Percentiles rank a stretch among this genome's conserved stretches.
These are phyloP conservation scores for Hemerocallis citrina DNA, from an alignment of 106 monocot species.

Conservation along the genomic window DNA sequence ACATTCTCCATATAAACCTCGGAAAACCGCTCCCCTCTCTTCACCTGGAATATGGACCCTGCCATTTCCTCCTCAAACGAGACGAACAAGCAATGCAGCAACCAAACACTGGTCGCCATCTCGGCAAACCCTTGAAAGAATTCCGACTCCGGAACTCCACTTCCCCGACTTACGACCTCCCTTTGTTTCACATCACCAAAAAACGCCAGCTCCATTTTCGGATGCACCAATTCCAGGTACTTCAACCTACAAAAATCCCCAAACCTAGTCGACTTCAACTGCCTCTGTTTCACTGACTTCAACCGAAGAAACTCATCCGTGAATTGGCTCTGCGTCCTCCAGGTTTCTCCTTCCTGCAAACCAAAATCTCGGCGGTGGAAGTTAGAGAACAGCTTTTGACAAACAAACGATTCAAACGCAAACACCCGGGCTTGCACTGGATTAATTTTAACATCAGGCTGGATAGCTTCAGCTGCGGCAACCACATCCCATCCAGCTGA, in stretches of 20 bases:
- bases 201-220: slow-evolving; percentile 52
- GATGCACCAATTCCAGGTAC: slow-evolving; percentile 39
- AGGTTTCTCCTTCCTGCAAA: neutral
- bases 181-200: slow-evolving; percentile 22
- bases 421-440: slow-evolving; percentile 14
- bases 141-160: slow-evolving; percentile 17
- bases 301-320: slow-evolving; percentile 31
- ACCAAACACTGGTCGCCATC: slow-evolving; percentile 54
- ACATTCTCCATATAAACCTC: slow-evolving; percentile 95
- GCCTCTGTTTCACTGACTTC: slow-evolving; percentile 9
- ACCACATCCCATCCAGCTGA: slow-evolving; percentile 59
- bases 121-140: slow-evolving; percentile 43
- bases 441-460: slow-evolving; percentile 14
- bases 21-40: slow-evolving; percentile 58
- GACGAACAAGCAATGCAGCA: slow-evolving; percentile 60
- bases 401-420: slow-evolving; percentile 50
- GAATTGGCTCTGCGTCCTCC: slow-evolving; percentile 27
- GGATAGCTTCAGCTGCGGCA: slow-evolving; percentile 36
- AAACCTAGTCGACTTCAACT: neutral
- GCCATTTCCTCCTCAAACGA: slow-evolving; percentile 28
- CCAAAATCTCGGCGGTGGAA: slow-evolving; percentile 39
- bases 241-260: slow-evolving; percentile 38
- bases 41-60: slow-evolving; percentile 33
- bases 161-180: slow-evolving; percentile 10
- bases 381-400: slow-evolving; percentile 42